Base-by-base conservation (phyloP, 2,329 filamentous ascomycete genomes). In the Didymella pomorum region DNA sequence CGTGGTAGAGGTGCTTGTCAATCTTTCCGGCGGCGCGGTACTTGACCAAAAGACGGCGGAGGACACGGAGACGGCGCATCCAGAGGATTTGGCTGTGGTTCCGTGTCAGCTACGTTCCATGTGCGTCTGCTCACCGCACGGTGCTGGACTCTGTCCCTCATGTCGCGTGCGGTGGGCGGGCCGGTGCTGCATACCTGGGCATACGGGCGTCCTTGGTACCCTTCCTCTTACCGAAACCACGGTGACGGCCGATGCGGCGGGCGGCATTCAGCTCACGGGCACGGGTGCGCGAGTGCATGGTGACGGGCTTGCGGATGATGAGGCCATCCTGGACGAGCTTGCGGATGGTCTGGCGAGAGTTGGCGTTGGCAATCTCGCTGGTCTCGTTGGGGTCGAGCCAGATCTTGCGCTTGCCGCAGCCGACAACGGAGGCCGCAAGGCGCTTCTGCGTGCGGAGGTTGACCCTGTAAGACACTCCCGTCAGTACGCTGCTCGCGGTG, bases 1-100 rank as follows among this genome's bases (percentile, higher is more conserved):
- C 93, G 89, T 99, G 95, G 89, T 99, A 99, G 66, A 99, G 93
- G 88, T 99, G 95, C 90, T 99, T 99, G 87, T 99, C 95, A 82
- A 99, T 99, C 91, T 99, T 99, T 84, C 96, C 96, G 79, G 91
- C 91, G 83, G 94, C 94, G 84, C 95, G 95, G 89, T 99, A 99
- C 89, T 98, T 98, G 87, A 97, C 95, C 75, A 99, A 87, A 65
- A 99, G 91, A 82, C 95, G 95, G 81, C 95, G 94, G 84, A 99
- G 93, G 81, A 99, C 94, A 85, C 96, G 93, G 81, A 96, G 93
- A 81, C 95, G 94, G 84, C 96, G 93, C 95, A 99, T 99, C 95
- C 95, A 99, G 79, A 98, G 87, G 76, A 99, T 87, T 86, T 97
- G 93, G 83, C 91, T 95, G 76, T 83, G 74, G 55, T 70, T 61